Evolutionary conservation across 305 asterid genomes (phyloP).

Genomic region (Solanum hybrid): DNA sequence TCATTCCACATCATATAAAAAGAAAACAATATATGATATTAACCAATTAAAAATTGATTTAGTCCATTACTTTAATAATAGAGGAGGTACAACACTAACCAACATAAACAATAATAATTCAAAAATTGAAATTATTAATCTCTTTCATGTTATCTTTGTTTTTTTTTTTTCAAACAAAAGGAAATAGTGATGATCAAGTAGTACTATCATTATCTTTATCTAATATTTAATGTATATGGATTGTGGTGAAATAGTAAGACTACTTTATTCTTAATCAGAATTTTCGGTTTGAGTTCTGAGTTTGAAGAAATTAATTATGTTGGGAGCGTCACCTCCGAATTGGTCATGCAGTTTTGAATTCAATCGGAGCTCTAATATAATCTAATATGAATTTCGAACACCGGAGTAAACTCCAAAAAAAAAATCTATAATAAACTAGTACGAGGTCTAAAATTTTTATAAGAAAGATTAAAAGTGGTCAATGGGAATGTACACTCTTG

Average conservation of each 20-base stretch:
- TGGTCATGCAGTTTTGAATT: rapidly evolving
- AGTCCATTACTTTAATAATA: not conserved
- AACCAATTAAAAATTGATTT: not conserved
- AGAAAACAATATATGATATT: not conserved
- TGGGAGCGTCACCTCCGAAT: rapidly evolving
- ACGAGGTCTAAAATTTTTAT: not conserved
- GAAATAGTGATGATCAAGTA: not conserved
- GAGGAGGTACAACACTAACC: not conserved
- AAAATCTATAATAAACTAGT: not conserved
- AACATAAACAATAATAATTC: not conserved
- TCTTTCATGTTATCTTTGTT: not conserved
- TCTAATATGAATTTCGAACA: too few relatives aligned
- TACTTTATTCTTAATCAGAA: too few relatives aligned
- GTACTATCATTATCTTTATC: not conserved
- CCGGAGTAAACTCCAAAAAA: too few relatives aligned
- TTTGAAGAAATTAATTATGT: too few relatives aligned
- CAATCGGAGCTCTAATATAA: rapidly evolving
- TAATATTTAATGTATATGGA: not conserved
- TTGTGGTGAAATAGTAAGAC: not conserved
- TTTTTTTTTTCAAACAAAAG: not conserved
- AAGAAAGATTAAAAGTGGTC: not conserved
- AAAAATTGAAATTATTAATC: not conserved
- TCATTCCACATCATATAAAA: not conserved
- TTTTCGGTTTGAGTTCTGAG: rapidly evolving
- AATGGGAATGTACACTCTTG: slow-evolving; percentile 1